Evolutionary conservation across 73 alveolate genomes (phyloP), one percentile per base, ranked within the genome.

Genomic region (Breviolum minutum): DNA sequence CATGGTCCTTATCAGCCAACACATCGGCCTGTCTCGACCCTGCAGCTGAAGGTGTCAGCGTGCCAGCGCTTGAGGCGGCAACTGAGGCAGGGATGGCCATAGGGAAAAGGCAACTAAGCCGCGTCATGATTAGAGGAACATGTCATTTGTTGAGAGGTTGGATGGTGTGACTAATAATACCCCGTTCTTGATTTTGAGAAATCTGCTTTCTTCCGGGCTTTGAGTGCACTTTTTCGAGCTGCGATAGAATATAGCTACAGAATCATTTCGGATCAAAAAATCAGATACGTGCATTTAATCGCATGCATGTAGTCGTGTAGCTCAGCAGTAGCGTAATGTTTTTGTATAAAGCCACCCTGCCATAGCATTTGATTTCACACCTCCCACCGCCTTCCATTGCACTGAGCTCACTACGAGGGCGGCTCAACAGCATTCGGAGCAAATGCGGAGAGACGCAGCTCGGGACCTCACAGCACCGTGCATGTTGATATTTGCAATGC

Each of bases 61-160:
- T 70, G 97, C 88, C 97, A 91, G 77, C 97, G 97, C 27, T n/a
- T 91, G 68, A 54, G 97, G 77, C 97, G 88, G 32, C 97, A 91
- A 29, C 77, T 91, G 79, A 77, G 88, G 97, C 97, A 19, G 84
- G 54, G 54, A 40, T 40, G 54, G 54, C 3, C 54, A 40, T 3
- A 40, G 54, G 54, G 54, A 40, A 40, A 40, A 26, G 83, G 77
- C 62, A 22, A 9, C n/a, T n/a, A n/a, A 26, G 30, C 82, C 11
- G 60, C 30, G 12, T 9, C 63, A n/a, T 22, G 71, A n/a, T 32
- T 19, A 22, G 26, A 2, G 24, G 26, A 54, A 63, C 71, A 40
- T 84, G 20, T 8, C 14, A 26, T 9, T 85, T 3, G 54, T 40
- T 40, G 54, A 40, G 54, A 40, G 54, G 54, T 3, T 40, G 54